Evolutionary conservation across 441 rosid genomes (phyloP), one percentile per base, ranked within the genome.

Genomic region (Pelargonium fulgidum): DNA sequence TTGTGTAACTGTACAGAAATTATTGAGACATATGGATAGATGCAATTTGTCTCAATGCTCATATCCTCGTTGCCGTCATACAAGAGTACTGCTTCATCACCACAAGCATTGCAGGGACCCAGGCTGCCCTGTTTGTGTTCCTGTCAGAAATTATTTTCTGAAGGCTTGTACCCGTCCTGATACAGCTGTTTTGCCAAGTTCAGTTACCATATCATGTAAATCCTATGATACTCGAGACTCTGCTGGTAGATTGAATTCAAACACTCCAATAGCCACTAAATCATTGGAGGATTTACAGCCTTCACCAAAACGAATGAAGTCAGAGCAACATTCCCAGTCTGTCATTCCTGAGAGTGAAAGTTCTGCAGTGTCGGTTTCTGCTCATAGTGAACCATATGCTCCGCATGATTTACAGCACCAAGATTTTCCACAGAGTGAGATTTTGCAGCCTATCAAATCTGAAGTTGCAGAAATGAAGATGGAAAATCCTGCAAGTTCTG

Each of bases 61-160:
- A 39, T 86, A 81, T 83, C 94, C 98, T 65, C 93, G 98, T 41
- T 96, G 99, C 77, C 85, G 72, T 74, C 91, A 76, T 71, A 85
- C 97, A 20, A 93, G 81, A 79, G 79, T 77, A 75, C 81, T 96
- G 88, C 79, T 93, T 67, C 80, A 71, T 67, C 99, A 96, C 81
- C 81, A 87, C 73, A 89, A 76, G 77, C 80, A 67, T 65, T 95
- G 99, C 81, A 79, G 70, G 78, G 90, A 92, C 73, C 63, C 81
- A 10, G 69, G 83, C 47, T 96, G 99, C 84, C 99, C 97, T 69
- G 99, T 96, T 76, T 96, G 99, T 78, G 77, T 91, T 81, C 96
- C 94, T 72, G 97, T 93, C 29, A 96, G 85, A 77, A 79, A 75
- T 39, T 89, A 75, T 81, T 26, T 86, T 64, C 69, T 72, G 44